Percentiles rank a stretch among this genome's conserved stretches.
phyloP scores from a whole-genome alignment of 192 early-diverging fungal genomes.

The Mortierella claussenii region DNA sequence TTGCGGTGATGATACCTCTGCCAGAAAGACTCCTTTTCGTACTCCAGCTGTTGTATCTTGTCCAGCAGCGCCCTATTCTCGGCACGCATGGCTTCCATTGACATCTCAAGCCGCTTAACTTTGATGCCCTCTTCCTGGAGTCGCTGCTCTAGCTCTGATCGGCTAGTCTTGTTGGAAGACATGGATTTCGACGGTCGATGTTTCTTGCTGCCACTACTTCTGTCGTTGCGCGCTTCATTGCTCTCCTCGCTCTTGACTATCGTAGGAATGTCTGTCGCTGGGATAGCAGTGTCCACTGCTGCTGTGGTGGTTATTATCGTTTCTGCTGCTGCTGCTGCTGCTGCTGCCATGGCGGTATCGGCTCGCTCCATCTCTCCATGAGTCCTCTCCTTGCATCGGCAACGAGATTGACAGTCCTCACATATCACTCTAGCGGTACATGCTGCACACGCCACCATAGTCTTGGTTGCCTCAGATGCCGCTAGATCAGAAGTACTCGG shows the following conservation, averaged over 20 bases:
- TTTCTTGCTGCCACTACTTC: too few species aligned
- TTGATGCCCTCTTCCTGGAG: slow-evolving; percentile 19
- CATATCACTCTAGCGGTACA: slow-evolving; percentile 2
- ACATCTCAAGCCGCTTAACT: slow-evolving; percentile 39
- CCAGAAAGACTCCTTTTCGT: slow-evolving; percentile 44
- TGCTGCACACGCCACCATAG: neutral
- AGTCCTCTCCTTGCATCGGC: slow-evolving; percentile 7
- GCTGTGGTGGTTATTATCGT: too few species aligned
- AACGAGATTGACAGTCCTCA: slow-evolving; percentile 25
- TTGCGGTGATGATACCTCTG: too few species aligned
- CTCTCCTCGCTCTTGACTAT: neutral
- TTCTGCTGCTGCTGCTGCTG: neutral
- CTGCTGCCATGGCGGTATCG: neutral
- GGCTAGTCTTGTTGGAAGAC: slow-evolving; percentile 6
- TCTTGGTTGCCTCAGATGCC: neutral
- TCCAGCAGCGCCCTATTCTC: slow-evolving; percentile 43
- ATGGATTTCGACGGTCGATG: slow-evolving; percentile 26
- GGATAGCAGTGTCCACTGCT: neutral
- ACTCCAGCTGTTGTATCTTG: slow-evolving; percentile 39
- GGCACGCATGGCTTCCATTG: slow-evolving; percentile 37
- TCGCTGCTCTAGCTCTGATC: slow-evolving; percentile 12
- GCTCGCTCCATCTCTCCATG: too few species aligned
- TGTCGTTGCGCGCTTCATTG: neutral
- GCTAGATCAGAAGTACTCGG: neutral
- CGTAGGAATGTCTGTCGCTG: neutral